These are phyloP conservation scores for Syncephalastrum contaminatum DNA, from an alignment of 371 early-diverging fungal species.

Conservation along the genomic window DNA sequence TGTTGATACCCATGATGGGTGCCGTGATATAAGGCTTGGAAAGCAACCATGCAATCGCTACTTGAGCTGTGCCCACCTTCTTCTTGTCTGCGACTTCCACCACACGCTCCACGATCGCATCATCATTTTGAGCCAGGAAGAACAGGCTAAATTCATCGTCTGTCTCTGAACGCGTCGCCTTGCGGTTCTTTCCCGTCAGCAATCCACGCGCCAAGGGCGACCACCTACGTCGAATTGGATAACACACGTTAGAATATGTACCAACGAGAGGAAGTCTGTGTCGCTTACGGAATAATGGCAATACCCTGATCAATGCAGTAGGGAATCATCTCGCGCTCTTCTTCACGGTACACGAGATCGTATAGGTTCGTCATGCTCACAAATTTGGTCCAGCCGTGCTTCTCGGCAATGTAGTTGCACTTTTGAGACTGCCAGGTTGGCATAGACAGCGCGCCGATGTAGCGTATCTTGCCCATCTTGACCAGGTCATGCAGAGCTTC, in stretches of 20 bases:
- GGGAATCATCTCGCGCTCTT: conserved; percentile 52
- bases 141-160: too few species aligned
- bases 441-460: conserved; percentile 33
- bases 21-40: conserved; percentile 34
- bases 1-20: conserved; percentile 42
- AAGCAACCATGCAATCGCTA: conserved; percentile 49
- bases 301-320: conserved; percentile 31
- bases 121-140: conserved; percentile 4
- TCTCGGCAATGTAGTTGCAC: conserved; percentile 21
- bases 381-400: conserved; percentile 22
- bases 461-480: conserved; percentile 42
- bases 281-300: conserved; percentile 24
- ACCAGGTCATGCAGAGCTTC: conserved; percentile 49
- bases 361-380: conserved; percentile 39
- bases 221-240: conserved; percentile 18
- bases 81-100: conserved; percentile 39
- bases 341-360: conserved; percentile 46
- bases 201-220: conserved; percentile 46
- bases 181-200: conserved; percentile 33
- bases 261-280: too few species aligned
- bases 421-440: conserved; percentile 30
- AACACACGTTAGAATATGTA: too few species aligned
- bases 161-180: conserved; percentile 8
- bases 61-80: conserved; percentile 28
- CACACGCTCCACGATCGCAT: conserved; percentile 33